phyloP scores from a whole-genome alignment of 73 alveolate genomes.

The Stentor roeselii region DNA sequence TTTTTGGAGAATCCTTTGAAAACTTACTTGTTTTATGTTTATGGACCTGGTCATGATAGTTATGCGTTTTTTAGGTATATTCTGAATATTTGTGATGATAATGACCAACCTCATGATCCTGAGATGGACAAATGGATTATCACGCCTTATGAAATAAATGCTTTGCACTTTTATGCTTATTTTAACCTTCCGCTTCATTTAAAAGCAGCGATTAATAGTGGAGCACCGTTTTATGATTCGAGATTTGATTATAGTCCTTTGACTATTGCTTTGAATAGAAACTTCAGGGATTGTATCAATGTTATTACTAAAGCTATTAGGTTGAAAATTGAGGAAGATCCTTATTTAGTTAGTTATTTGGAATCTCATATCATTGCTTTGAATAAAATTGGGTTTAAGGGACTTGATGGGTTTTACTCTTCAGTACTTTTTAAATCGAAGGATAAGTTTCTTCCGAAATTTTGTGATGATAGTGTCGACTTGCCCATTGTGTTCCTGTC shows the following conservation, averaged over 20 bases:
- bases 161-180: background rate
- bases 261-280: background rate
- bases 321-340: background rate
- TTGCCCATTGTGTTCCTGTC: background rate
- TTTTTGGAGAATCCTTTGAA: background rate
- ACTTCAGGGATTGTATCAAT: background rate
- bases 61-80: background rate
- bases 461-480: background rate
- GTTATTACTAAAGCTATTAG: background rate
- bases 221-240: background rate
- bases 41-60: background rate
- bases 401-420: background rate
- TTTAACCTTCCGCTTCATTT: background rate
- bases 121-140: slow-evolving; percentile 1
- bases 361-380: background rate
- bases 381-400: background rate
- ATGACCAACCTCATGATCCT: background rate
- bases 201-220: background rate
- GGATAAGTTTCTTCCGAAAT: background rate
- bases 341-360: background rate
- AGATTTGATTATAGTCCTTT: background rate
- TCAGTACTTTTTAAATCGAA: background rate
- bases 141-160: background rate
- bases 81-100: background rate
- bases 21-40: background rate